Conservation (phyloP, 148 eudicot species). For the Amaranthus cruentus region DNA sequence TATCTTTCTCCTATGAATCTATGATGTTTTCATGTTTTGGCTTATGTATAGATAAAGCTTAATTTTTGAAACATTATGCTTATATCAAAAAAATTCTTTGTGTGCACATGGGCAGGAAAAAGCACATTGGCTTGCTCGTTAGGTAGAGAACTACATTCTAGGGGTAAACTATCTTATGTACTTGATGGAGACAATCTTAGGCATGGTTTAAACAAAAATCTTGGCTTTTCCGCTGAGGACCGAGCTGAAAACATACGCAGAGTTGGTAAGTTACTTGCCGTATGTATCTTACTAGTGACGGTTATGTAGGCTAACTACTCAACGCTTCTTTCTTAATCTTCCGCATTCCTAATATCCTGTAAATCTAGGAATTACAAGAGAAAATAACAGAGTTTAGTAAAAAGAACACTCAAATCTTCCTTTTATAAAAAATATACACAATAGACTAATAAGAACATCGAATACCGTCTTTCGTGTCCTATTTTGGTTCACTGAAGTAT, state of each 20-base stretch:
- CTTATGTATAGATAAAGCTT: neutral
- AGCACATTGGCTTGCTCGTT: slow-evolving; percentile 87
- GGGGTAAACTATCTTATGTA: slow-evolving; percentile 78
- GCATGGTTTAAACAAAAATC: slow-evolving; percentile 85
- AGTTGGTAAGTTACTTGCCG: slow-evolving; percentile 57
- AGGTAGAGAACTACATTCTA: slow-evolving; percentile 66
- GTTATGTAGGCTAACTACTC: neutral
- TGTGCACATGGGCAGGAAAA: slow-evolving; percentile 51
- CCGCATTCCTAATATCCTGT: no score
- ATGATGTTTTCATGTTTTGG: no score
- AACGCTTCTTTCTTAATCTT: neutral
- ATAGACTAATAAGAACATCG: no score
- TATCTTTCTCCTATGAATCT: no score
- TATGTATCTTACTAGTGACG: neutral
- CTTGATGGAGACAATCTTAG: slow-evolving; percentile 94
- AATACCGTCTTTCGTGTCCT: no score
- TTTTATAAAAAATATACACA: no score
- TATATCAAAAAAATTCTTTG: neutral
- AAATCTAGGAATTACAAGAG: no score
- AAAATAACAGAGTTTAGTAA: no score
- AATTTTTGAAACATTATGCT: neutral
- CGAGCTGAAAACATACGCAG: slow-evolving; percentile 89
- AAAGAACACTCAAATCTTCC: no score
- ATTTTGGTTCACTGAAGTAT: no score
- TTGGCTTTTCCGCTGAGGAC: slow-evolving; percentile 76